These are phyloP conservation scores for Blakeslea trispora DNA, from an alignment of 371 early-diverging fungal species.

Conservation along the genomic window DNA sequence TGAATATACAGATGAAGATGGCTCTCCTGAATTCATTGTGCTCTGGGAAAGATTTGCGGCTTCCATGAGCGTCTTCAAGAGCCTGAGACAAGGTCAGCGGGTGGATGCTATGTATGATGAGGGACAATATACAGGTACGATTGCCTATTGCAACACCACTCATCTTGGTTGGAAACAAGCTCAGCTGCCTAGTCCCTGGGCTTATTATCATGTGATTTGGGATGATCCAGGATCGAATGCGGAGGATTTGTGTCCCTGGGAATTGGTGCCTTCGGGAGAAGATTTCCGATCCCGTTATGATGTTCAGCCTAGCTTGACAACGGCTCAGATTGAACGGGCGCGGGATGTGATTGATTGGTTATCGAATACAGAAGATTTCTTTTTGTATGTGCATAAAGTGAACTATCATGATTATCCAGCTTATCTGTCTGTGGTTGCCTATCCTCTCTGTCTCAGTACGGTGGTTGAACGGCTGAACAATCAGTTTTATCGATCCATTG, in stretches of 20 bases:
- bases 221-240: conserved; percentile 37
- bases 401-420: conserved; percentile 66
- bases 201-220: conserved; percentile 59
- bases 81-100: conserved; percentile 49
- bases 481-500: conserved; percentile 63
- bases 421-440: conserved; percentile 67
- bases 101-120: conserved; percentile 72
- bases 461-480: conserved; percentile 57
- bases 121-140: conserved; percentile 60
- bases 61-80: conserved; percentile 50
- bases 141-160: conserved; percentile 34
- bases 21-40: conserved; percentile 71
- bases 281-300: conserved; percentile 41
- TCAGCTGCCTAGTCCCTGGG: conserved; percentile 51
- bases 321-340: conserved; percentile 33
- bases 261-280: conserved; percentile 44
- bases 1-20: conserved; percentile 74
- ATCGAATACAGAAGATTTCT: conserved; percentile 46
- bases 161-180: conserved; percentile 41
- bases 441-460: conserved; percentile 70
- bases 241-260: conserved; percentile 58
- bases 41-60: conserved; percentile 65
- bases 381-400: conserved; percentile 67
- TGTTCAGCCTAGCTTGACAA: conserved; percentile 17
- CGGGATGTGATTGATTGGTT: conserved; percentile 41